Evolutionary conservation across 2,329 filamentous ascomycete genomes (phyloP), one percentile per base, ranked within the genome.

Genomic region (Hansfordia pulvinata): DNA sequence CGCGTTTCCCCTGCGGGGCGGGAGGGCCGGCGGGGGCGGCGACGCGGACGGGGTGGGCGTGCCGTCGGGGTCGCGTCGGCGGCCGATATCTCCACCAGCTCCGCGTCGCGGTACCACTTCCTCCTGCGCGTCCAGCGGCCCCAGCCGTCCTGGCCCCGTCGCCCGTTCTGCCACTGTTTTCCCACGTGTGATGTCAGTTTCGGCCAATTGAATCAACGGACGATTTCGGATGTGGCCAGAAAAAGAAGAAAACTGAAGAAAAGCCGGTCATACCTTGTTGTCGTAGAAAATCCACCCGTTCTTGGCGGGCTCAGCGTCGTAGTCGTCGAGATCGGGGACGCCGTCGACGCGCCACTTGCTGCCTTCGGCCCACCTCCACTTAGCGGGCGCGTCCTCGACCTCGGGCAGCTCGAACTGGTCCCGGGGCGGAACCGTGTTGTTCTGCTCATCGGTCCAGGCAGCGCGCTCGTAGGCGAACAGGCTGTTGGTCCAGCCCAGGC

Each of bases 281-380:
- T 98, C 90, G 47, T 94, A 98, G 52, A 90, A 98, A 19, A 93
- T 83, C 90, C 90, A 98, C 2, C 86, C 90, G 39, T 76, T 69
- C 43, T 56, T 74, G 4, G 69, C 77, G 14, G 75, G 65, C 2
- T 69, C 60, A 3, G 61, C 60, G 29, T 73, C 69, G 35, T 68
- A 69, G 32, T 62, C 69, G 42, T 38, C 53, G 46, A 47, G 53
- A 43, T 74, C 70, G 1, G 63, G 51, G 2, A 72, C 72, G 1
- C 81, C 80, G 41, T 96, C 88, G 15, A 96, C 76, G 28, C 73
- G 71, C 90, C 90, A 98, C 30, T 79, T 71, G 39, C 81, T 81
- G 1, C 71, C 75, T n/a, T 77, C 67, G 0, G 83, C 84, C 90
- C 90, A 98, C 32, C 78, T 52, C 69, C 69, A 74, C 58, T 66